Conservation (phyloP, 108 stramenopile genomes). For the Cyclotella cryptica region DNA sequence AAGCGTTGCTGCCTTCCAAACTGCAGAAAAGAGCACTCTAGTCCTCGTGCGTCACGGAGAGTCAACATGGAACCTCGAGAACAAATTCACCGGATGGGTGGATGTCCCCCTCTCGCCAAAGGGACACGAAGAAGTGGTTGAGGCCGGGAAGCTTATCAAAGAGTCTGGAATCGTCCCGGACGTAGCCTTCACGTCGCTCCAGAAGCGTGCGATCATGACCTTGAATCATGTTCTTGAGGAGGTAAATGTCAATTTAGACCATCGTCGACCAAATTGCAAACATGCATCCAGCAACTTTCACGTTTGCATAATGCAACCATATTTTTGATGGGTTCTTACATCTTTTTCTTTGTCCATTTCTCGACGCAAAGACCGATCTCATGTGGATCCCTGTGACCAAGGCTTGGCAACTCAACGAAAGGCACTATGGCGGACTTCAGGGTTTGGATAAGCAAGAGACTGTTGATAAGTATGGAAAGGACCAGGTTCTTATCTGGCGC, state of each 20-base stretch:
- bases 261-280: neutral
- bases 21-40: slow-evolving; percentile 70
- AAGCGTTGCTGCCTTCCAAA: slow-evolving; percentile 55
- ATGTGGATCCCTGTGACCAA: slow-evolving; percentile 92
- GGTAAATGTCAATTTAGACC: slow-evolving; percentile 1
- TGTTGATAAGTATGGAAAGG: slow-evolving; percentile 96
- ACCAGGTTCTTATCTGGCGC: slow-evolving; percentile 96
- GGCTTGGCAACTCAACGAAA: slow-evolving; percentile 96
- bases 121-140: slow-evolving; percentile 91
- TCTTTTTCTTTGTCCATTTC: neutral
- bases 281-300: neutral
- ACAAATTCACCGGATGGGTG: slow-evolving; percentile 98
- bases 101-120: slow-evolving; percentile 93
- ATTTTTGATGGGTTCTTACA: neutral
- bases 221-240: slow-evolving; percentile 87
- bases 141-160: slow-evolving; percentile 74
- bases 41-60: slow-evolving; percentile 95
- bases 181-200: slow-evolving; percentile 89
- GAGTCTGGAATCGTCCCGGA: slow-evolving; percentile 74
- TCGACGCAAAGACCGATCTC: slow-evolving; percentile 59
- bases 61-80: slow-evolving; percentile 96
- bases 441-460: slow-evolving; percentile 99
- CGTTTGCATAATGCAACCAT: neutral
- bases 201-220: slow-evolving; percentile 94
- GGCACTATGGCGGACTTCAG: slow-evolving; percentile 92